Evolutionary conservation across 1,139 yeast species (phyloP), one percentile per base, ranked within the genome.

Genomic region (Pichia sp.): DNA sequence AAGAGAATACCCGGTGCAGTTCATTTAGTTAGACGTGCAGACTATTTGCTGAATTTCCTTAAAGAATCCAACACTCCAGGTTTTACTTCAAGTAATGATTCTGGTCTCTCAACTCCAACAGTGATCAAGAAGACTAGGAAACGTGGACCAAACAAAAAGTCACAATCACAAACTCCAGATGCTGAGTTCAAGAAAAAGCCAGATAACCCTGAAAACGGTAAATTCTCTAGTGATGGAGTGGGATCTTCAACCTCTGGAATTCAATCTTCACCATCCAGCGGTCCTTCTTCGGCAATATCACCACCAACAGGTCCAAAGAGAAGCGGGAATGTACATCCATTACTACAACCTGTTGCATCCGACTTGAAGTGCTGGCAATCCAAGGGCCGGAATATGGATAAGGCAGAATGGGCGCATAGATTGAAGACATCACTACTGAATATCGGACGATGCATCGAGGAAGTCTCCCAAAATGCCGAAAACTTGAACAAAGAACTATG

Each of bases 21-120:
- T 10, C 99, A 91, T 62, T 68, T 93, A 39, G 89, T 88, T n/a
- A 77, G 99, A 61, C 76, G 99, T 55, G 82, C 85, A 2, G 98
- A 93, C 59, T 91, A 89, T 54, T 69, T 91, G 52, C 72, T 89
- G 34, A 65, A 79, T 3, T 78, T 85, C 23, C 63, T 91, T 50
- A 73, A 73, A 44, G 86, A 74, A 19, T 72, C 67, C 10, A 35
- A 31, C 22, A 44, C 26, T 24, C 21, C 35, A 12, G 37, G 41
- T 11, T 31, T 23, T 11, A 44, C 44, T 24, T 45, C 45, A 33
- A 45, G 39, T 28, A 38, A 50, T 5, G 41, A 46, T 9, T 45
- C 57, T 8, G 50, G 53, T n/a, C 39, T 45, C 7, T 45, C 57
- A 12, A 51, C 54, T 11, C 37, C 52, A 4, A 40, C 46, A 19